Base-by-base conservation (phyloP, 352 stramenopile genomes). In the Saprolegnia diclina region DNA sequence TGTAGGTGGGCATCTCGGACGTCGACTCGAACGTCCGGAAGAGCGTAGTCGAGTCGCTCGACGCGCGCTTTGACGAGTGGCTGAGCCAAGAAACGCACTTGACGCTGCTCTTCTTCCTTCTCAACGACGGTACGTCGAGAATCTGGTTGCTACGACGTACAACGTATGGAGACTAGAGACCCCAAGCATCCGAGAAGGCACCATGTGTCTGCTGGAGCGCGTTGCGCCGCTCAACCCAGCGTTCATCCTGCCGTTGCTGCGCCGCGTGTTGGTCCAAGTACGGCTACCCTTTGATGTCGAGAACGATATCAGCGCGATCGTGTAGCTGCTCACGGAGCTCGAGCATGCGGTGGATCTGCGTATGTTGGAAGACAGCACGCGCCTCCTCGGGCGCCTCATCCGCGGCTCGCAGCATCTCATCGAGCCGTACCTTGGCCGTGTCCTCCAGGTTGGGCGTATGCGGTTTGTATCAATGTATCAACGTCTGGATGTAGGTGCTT, bases 211-310 rank as follows among this genome's bases (percentile, higher is more conserved):
- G 18, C 76, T 99, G 11, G 96, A 97, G 35, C 83, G 97, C 0
- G 72, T 99, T 11, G 92, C 96, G 19, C 77, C 83, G 19, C 77
- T 91, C 4, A 99, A 99, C 77, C 97, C 97, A 32, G 95, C 96
- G 16, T 92, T 96, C 56, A 94, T 99, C 32, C 90, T 98, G 61
- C 96, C 97, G 10, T 89, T 90, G 6, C 79, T 99, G 59, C 81
- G 97, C 5, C 81, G 92, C 7, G 89, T 98, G 59, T 79, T 99
- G 0, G 86, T 97, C 21, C 89, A 98, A n/a, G 50, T 70, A 57
- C 13, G 6, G 29, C 19, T 24, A 57, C 9, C 11, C 11, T 0
- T 44, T 40, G 32, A n/a, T 62, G 24, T 29, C 14, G 14, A 57
- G 16, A 32, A n/a, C n/a, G n/a, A n/a, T n/a, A n/a, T n/a, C n/a